Base-by-base conservation (phyloP, 225 moss, liverwort and hornwort species). In the Pleurozium schreberi region DNA sequence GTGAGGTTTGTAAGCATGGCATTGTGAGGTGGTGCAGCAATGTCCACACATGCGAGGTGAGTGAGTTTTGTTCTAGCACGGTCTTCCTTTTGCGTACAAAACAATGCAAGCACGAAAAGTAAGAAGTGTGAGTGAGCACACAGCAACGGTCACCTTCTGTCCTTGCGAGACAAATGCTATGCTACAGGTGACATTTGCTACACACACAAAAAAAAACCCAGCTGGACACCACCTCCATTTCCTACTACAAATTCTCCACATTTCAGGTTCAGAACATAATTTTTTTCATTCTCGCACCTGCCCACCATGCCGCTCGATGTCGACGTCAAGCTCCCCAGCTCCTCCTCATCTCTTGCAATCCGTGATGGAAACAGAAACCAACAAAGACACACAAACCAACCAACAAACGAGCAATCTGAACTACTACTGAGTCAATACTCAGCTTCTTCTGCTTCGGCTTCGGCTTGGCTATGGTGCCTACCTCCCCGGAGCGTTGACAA, bases 21-120 rank as follows among this genome's bases (percentile, higher is more conserved):
- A 79, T 86, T 86, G 69, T 57, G 43, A 47, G 81, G 30, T 36
- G 84, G 30, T 16, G 58, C 74, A 75, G 26, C 58, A 49, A 71
- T 53, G 69, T 55, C 47, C 87, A 85, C 75, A 74, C 90, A 81
- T 50, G 84, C 74, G 42, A 59, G 49, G 40, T 43, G 59, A 88
- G 83, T 78, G 52, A 66, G 64, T 69, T 67, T 5, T 4, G 82
- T 67, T 81, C 61, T 4, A 42, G 81, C 74, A 84, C 88, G 71
- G 52, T 77, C 75, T 47, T 75, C 57, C 68, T 61, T 11, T 81
- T 28, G 88, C 90, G 86, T 90, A 86, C 88, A 43, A 71, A 90
- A 68, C 81, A 87, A 86, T 84, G 53, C 60, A 81, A 81, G 87
- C 90, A 84, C n/a, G n/a, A n/a, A n/a, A n/a, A n/a, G n/a, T n/a